phyloP scores from a whole-genome alignment of 2,329 filamentous ascomycete species.

The Venturia asperata region DNA sequence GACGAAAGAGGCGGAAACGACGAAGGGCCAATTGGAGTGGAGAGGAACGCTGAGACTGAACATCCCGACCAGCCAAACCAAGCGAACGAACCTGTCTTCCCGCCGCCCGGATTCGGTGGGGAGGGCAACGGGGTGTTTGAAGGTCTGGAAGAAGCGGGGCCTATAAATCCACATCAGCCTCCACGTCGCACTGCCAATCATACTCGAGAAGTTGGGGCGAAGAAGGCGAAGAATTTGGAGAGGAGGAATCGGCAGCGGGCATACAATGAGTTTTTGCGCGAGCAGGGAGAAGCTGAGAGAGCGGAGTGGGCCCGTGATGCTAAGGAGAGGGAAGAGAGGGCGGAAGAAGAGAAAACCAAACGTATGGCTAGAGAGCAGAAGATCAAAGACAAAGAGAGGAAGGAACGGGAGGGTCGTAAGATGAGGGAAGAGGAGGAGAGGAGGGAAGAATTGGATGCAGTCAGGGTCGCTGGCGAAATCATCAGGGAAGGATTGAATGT shows the following conservation, averaged over 20 bases:
- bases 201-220: conserved; percentile 38
- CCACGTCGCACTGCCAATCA: conserved; percentile 22
- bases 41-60: neutral
- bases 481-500: conserved; percentile 29
- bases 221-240: conserved; percentile 44
- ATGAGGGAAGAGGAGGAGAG: conserved; percentile 32
- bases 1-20: neutral
- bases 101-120: neutral
- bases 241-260: conserved; percentile 37
- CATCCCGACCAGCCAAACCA: neutral
- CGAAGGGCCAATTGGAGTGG: neutral
- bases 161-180: conserved; percentile 26
- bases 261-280: conserved; percentile 45
- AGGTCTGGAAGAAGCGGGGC: conserved; percentile 27
- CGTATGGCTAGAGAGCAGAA: conserved; percentile 37
- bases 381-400: conserved; percentile 35
- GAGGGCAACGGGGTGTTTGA: neutral
- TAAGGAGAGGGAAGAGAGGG: conserved; percentile 39
- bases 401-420: conserved; percentile 35
- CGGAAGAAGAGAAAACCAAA: conserved; percentile 37
- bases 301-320: conserved; percentile 37
- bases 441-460: conserved; percentile 32
- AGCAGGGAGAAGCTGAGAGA: conserved; percentile 41
- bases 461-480: conserved; percentile 24
- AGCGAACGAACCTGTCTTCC: neutral